Base-by-base conservation (phyloP, 2,329 filamentous ascomycete species). In the Paecilomyces dactylethromorphus region DNA sequence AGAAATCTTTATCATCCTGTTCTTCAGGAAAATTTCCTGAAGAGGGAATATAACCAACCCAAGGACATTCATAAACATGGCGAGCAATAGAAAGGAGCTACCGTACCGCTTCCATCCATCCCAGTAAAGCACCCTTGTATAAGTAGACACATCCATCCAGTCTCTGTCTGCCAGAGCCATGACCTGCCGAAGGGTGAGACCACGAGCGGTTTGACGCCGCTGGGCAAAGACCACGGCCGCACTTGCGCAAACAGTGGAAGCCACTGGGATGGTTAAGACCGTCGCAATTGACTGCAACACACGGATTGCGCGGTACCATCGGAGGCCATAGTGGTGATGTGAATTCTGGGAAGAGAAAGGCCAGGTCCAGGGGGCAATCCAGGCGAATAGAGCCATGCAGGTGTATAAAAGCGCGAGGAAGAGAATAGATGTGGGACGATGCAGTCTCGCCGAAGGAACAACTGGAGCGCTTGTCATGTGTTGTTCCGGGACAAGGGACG, bases 241-340 rank as follows among this genome's bases (percentile, higher is more conserved):
- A 51, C 58, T 63, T 7, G 65, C 56, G 39, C 66, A 69, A 15
- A 67, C 57, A 3, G 66, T 58, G 5, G 66, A 65, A 1, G 63
- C 61, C 24, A 66, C 22, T 13, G 66, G 66, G 13, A 69, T 59
- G 3, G 65, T 62, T n/a, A 69, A 39, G 10, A 67, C 58, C 15
- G 45, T 56, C 2, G 58, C 60, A 26, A 67, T 59, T n/a, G 63
- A 56, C 56, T 67, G 62, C 35, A 68, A 52, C 5, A 67, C 62
- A 35, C 58, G 52, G 2, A 63, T 63, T 26, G 64, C 59, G 12
- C 53, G 52, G 33, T 62, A 64, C 58, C 58, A 63, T 15, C 15
- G 33, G 13, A 15, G 33, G 33, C 3, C 3, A 5, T 39, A 12
- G 33, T 13, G 33, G 12, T 39, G 33, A 26, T 3, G 24, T 26